Base-by-base conservation (phyloP, 2,329 filamentous ascomycete genomes). In the Sporothrix schenckii region DNA sequence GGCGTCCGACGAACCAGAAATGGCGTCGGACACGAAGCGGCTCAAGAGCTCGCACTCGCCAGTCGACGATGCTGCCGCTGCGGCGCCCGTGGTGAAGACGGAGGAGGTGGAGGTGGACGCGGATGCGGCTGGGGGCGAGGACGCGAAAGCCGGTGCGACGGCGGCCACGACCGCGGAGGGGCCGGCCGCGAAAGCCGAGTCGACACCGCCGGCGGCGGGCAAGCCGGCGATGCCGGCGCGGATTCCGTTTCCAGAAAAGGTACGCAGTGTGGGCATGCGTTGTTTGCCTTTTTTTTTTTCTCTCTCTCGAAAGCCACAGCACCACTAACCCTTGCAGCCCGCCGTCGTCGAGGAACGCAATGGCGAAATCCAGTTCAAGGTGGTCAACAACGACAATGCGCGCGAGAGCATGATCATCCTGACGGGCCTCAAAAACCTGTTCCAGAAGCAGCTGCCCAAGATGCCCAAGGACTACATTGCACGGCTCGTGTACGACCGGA, bases 391-490 rank as follows among this genome's bases (percentile, higher is more conserved):
- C 78, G 95, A 99, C 78, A 91, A 92, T 76, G 86, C 90, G 53
- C 88, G 91, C 74, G 93, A 97, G 77, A 96, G 92, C 77, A 90
- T 93, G 74, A 97, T 98, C 77, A 96, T 99, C 76, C 85, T 99
- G 71, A 97, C 94, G 0, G 95, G 95, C 13, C 84, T 99, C 69
- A 99, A 98, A 79, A 97, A 94, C 78, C 96, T 99, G 74, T 98
- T 99, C 77, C 95, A 99, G 79, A 98, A 98, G 77, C 95, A 99
- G 78, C 85, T 99, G 6, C 95, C 95, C 0, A 98, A 98, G 81
- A 99, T 99, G 95, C 95, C 95, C 14, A 97, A 98, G 80, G 95
- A 98, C 78, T 99, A 99, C 79, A 98, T 99, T 75, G 95, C 95
- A 2, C 92, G 95, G 53, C 88, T 99, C 7, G 95, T 99, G 70